Base-by-base conservation (phyloP, 345 rosid genomes). In the Gossypium stocksii region DNA sequence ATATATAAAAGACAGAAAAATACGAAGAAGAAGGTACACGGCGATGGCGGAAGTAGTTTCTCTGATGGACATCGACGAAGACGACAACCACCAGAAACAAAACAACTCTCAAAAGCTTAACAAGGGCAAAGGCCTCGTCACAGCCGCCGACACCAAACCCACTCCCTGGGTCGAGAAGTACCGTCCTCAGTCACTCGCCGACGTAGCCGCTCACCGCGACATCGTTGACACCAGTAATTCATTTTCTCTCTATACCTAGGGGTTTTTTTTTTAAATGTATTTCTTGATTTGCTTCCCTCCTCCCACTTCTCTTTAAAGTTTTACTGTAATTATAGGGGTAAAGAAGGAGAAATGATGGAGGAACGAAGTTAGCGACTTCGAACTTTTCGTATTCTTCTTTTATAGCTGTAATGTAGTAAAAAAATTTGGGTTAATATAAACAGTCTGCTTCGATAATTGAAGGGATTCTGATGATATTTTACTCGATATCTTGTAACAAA, bases 171-270 rank as follows among this genome's bases (percentile, higher is more conserved):
- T 95, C 34, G 97, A 95, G 82, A 95, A 95, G 85, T 93, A 91
- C 83, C 94, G 99, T 23, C 99, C 99, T 73, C 93, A 86, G 73
- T 91, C 98, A 45, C 99, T 93, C 22, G 89, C 89, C 43, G 99
- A 93, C 74, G 99, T 95, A 25, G 98, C 99, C 45, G 94, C 98
- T 78, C 98, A 95, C 83, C 98, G 99, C 44, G 99, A 93, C 89
- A 95, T 95, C 64, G 87, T 95, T 22, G 98, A 95, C 72, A 95
- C 99, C 52, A 95, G 99, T 95, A 86, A 82, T 72, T 51, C 41
- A 70, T 23, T 51, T 45, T 52, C 23, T 66, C 53, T 56, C 27
- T 54, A 43, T 59, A 34, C 52, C 52, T 83, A 83, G 82, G 81
- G 83, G 75, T 80, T 29, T 80, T 2, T 19, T 2, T 27, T 3